Conservation (phyloP, 768 basidiomycete genomes). For the Kwoniella dejecticola region DNA sequence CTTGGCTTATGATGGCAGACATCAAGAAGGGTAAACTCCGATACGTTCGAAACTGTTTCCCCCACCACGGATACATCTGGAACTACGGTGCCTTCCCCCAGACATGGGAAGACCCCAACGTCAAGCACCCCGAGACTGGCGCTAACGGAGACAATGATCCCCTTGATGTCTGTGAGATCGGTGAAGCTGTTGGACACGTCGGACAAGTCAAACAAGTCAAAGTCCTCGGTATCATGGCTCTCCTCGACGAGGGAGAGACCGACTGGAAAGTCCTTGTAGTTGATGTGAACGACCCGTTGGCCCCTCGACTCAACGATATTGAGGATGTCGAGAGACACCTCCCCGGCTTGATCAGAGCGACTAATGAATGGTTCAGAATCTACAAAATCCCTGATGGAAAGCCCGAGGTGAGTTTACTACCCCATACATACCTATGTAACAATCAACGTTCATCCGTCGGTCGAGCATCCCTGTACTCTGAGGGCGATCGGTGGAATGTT, state of each 20-base stretch:
- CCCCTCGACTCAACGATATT: constrained; percentile 94
- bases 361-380: constrained; percentile 94
- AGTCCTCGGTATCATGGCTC: constrained; percentile 99
- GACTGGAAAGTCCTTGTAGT: constrained; percentile 99
- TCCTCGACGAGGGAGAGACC: constrained; percentile 98
- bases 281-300: constrained; percentile 92
- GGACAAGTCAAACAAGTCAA: constrained; percentile 99
- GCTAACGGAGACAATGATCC: constrained; percentile 99
- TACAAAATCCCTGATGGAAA: constrained; percentile 59
- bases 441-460: too few species aligned
- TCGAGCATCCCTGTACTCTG: too few species aligned
- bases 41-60: constrained; percentile 99
- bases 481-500: too few species aligned
- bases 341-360: constrained; percentile 92
- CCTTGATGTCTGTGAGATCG: constrained; percentile 99
- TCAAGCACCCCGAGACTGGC: constrained; percentile 91
- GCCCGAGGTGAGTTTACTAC: too few species aligned
- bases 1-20: too few species aligned
- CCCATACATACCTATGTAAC: too few species aligned
- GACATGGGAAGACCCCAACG: constrained; percentile 97
- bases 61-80: constrained; percentile 98
- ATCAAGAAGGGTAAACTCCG: constrained; percentile 94
- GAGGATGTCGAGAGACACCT: constrained; percentile 98
- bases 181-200: constrained; percentile 93
- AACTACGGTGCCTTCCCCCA: constrained; percentile 99